phyloP scores from a whole-genome alignment of 179 eudicot genomes.

The Beta corolliflora region DNA sequence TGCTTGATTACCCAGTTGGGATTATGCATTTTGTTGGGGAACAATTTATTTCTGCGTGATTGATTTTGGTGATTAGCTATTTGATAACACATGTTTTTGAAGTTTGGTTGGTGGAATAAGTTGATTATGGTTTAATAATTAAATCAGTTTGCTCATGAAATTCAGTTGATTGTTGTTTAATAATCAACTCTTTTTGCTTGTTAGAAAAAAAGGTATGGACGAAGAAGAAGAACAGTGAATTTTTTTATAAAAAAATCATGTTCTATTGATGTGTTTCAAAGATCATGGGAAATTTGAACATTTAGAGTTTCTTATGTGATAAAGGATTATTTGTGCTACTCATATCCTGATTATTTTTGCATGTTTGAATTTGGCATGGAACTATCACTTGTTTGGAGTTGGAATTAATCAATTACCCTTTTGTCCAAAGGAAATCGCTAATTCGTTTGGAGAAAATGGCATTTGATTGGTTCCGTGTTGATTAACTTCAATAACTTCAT shows the following conservation, averaged over 20 bases:
- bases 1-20: conserved; percentile 17
- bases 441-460: too few relatives aligned
- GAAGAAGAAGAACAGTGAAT: too few relatives aligned
- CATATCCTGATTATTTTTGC: not conserved
- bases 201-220: not conserved
- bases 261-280: not conserved
- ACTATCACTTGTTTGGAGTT: not conserved
- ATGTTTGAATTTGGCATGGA: not conserved
- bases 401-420: not conserved
- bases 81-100: not conserved
- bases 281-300: not conserved
- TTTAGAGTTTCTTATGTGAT: not conserved
- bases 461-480: too few relatives aligned
- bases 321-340: not conserved
- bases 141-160: not conserved
- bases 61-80: conserved; percentile 12
- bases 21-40: not conserved
- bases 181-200: not conserved
- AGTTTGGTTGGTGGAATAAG: not conserved
- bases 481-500: too few relatives aligned
- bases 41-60: not conserved
- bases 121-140: conserved; percentile 4
- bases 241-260: too few relatives aligned
- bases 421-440: too few relatives aligned
- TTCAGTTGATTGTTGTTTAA: not conserved